A percentile compares a stretch with the other conserved stretches of the same genome.
These are phyloP conservation scores for Xylaria sp. DNA, from an alignment of 2,329 filamentous ascomycete genomes.

Conservation along the genomic window DNA sequence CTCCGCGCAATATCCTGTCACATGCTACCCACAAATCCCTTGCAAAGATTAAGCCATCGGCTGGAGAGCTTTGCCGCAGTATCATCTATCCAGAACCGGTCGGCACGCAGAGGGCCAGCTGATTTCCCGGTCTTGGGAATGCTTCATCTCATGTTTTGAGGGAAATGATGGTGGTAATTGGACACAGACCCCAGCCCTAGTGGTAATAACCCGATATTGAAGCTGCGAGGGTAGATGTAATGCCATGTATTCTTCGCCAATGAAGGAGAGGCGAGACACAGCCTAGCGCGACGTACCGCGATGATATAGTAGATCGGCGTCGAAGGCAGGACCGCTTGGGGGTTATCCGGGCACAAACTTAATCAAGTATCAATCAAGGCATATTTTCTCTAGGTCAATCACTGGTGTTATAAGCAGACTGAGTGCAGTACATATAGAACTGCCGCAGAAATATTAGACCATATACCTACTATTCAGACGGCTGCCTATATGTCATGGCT, in stretches of 20 bases:
- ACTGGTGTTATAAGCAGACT: background rate
- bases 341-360: slow-evolving; percentile 14
- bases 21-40: background rate
- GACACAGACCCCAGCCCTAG: slow-evolving; percentile 3
- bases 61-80: slow-evolving; percentile 7
- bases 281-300: background rate
- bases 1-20: background rate
- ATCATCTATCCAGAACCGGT: slow-evolving; percentile 13
- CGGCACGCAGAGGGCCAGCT: background rate
- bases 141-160: slow-evolving; percentile 14
- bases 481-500: background rate
- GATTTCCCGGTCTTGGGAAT: slow-evolving; percentile 24
- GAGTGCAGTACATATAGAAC: background rate
- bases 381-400: too few species aligned
- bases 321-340: slow-evolving; percentile 4
- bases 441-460: background rate
- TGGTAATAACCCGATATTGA: slow-evolving; percentile 22
- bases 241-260: slow-evolving; percentile 13
- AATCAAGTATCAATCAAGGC: slow-evolving; percentile 2
- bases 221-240: background rate
- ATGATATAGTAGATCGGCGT: slow-evolving; percentile 11
- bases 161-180: slow-evolving; percentile 9
- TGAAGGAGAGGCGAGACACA: slow-evolving; percentile 6
- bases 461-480: background rate
- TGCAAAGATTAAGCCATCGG: background rate